Conservation (phyloP, 371 early-diverging fungal genomes). For the Rhizopus arrhizus region DNA sequence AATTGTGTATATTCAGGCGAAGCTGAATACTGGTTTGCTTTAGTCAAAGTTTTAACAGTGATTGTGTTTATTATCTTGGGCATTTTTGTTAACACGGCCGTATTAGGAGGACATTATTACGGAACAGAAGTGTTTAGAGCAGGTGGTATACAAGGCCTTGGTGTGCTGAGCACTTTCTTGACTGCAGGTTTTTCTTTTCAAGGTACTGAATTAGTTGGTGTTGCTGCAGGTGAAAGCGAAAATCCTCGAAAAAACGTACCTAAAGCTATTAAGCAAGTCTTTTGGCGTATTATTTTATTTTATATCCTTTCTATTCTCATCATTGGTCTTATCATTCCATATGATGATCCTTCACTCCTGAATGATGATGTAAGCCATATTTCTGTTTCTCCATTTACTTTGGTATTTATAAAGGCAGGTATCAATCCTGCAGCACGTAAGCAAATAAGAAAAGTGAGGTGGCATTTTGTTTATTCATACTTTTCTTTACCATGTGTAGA, state of each 20-base stretch:
- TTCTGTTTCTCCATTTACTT: slow-evolving; percentile 64
- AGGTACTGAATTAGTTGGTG: slow-evolving; percentile 75
- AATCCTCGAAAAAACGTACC: slow-evolving; percentile 71
- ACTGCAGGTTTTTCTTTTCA: slow-evolving; percentile 84
- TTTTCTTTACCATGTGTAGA: slow-evolving; percentile 9
- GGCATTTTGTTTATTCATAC: neutral
- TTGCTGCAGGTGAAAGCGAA: slow-evolving; percentile 72
- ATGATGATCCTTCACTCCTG: slow-evolving; percentile 53
- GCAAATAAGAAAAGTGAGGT: neutral
- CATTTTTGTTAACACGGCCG: slow-evolving; percentile 48
- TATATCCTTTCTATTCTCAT: slow-evolving; percentile 62
- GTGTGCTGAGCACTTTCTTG: slow-evolving; percentile 53
- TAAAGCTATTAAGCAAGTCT: slow-evolving; percentile 32
- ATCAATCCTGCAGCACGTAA: slow-evolving; percentile 32
- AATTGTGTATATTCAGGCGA: slow-evolving; percentile 16
- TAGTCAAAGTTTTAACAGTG: slow-evolving; percentile 63
- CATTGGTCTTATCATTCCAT: slow-evolving; percentile 66
- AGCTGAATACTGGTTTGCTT: slow-evolving; percentile 68
- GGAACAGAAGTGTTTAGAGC: slow-evolving; percentile 22
- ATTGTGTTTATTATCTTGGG: slow-evolving; percentile 68
- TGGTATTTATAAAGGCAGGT: slow-evolving; percentile 63
- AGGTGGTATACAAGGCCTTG: slow-evolving; percentile 28
- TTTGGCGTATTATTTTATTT: slow-evolving; percentile 61
- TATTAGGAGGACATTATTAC: slow-evolving; percentile 40
- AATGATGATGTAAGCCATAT: slow-evolving; percentile 43